Evolutionary conservation across 1,284 basidiomycete genomes (phyloP), one percentile per base, ranked within the genome.

Genomic region (Moesziomyces globuligerus): DNA sequence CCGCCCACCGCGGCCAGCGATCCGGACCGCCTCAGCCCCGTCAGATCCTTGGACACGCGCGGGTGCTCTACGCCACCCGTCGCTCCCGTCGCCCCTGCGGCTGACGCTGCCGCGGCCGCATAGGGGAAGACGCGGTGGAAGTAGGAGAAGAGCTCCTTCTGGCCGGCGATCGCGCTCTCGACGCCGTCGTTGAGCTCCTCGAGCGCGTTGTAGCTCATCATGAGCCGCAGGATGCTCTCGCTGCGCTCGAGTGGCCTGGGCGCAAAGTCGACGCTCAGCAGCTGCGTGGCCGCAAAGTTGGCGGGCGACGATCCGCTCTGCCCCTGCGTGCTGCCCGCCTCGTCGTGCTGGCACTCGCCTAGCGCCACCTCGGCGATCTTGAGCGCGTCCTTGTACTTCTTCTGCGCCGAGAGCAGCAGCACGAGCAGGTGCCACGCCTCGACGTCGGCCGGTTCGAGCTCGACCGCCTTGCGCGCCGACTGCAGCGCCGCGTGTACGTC

Each of bases 371-470:
- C 92, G 43, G 94, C 84, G 3, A 95, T 88, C 53, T 89, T 88
- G 40, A 86, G 85, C 0, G 94, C 94, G 7, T 89, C 90, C 29
- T 85, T 84, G 91, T 91, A 94, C 76, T 94, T 90, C 61, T 91
- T 92, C 29, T 86, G 85, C 6, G 91, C 90, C 0, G 90, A 89
- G 10, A 94, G 85, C 15, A 97, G 83, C 6, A 98, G 85, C 0
- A 91, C 92, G 0, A 98, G 86, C 17, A 98, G 86, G 83, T 98
- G 95, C 95, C 94, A 98, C 54, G 91, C 89, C 38, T 91, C 87
- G 24, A 91, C 86, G 72, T 91, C 90, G 23, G 84, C 84, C 0
- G 90, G 86, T 51, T 91, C 89, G 4, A 87, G 86, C 82, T 94
- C 92, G 10, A 95, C 88, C 13, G 80, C 91, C 11, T 85, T 83